Evolutionary conservation across 2,329 filamentous ascomycete genomes (phyloP), one percentile per base, ranked within the genome.

Genomic region (Camptophora hylomeconis): DNA sequence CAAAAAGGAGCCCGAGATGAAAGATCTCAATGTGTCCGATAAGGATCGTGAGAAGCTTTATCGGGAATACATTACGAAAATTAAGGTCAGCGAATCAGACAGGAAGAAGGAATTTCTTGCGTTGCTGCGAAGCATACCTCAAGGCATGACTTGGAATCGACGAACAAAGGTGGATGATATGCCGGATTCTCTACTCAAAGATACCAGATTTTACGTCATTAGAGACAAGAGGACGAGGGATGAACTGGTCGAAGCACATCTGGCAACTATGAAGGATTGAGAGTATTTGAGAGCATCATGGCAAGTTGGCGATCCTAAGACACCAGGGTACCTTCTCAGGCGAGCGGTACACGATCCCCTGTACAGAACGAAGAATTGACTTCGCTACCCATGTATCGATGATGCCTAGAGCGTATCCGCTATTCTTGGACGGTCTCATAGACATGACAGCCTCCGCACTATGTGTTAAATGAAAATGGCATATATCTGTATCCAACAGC

Each of bases 1-100:
- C 55, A 79, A 78, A 41, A 86, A 79, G 40, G 84, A 92, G 39
- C 54, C 69, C 0, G 69, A 75, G 29, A 84, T 98, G 79, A 60
- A 52, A 32, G 54, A 58, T 30, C 45, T 45, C 5, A 48, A 56
- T 11, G 37, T 64, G 23, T 50, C 52, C 13, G 61, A 65, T 36
- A 63, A 59, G 37, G 60, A 64, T 29, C 52, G 58, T 5, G 61
- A 65, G 38, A 63, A 61, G 36, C 48, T 53, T 36, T 65, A 64
- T 37, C 53, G 61, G 4, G 61, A 65, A 11, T 51, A 61, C 31
- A 56, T 63, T 13, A 47, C 52, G 12, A 53, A 57, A 21, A 38
- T 64, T 27, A 65, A 64, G 36, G 45, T 54, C n/a, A 47, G 57
- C 5, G 60, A 63, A 32, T 53, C 49, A 33, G 58, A 50, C 4